Evolutionary conservation across 768 basidiomycete species (phyloP), one percentile per base, ranked within the genome.

Genomic region (Suillus cothurnatus): DNA sequence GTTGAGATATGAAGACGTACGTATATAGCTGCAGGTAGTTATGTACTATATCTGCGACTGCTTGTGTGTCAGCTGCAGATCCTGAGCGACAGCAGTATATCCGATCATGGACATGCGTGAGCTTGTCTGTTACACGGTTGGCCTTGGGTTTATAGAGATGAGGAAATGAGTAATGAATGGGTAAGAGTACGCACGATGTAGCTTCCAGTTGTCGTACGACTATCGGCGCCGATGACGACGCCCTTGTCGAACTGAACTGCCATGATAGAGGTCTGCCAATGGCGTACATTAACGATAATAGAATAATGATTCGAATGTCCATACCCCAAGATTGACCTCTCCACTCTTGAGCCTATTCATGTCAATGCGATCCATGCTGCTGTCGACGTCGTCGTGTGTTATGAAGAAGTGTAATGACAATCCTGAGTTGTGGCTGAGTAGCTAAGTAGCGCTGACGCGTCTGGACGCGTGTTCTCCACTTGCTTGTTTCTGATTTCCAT

Each of bases 41-140:
- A 73, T 95, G 93, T 14, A 97, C 93, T 15, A 88, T 81, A 75
- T 99, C 97, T 62, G 97, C 97, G 36, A 99, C 84, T 59, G 96
- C 95, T 78, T 97, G 97, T 3, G 97, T 99, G 77, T 99, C 97
- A 28, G 97, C 97, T 55, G 97, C 94, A 70, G 95, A 97, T 59
- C 97, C 97, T 50, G 95, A 97, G 66, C 97, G 92, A 86, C 97
- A 99, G 77, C 97, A 99, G 79, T 99, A 99, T 78, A 99, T 93
- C 70, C 95, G 94, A 80, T 99, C 97, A 77, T 98, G 95, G 70
- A 99, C 85, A 75, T 93, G 87, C 2, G 96, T 97, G 66, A 98
- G 86, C 81, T 99, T 99, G 85, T 99, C 97, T 50, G 97, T 99
- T 23, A 99, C 97, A 78, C 97, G 91, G 78, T 99, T 99, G 31